These are phyloP conservation scores for Allomyces arbusculus DNA, from an alignment of 192 early-diverging fungal species.

Conservation along the genomic window DNA sequence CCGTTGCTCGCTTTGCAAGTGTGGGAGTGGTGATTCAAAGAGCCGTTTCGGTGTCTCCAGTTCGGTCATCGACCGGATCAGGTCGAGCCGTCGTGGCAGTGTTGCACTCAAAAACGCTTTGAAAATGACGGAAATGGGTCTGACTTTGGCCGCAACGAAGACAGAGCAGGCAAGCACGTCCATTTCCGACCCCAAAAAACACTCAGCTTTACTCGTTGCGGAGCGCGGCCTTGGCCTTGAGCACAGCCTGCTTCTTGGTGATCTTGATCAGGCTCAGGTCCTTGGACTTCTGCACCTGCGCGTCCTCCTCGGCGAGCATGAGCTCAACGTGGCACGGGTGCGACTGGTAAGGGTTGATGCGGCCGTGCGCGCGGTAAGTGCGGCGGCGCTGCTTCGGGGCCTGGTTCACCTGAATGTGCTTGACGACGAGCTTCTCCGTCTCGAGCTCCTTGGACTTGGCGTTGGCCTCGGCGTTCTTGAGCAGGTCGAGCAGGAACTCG, in stretches of 20 bases:
- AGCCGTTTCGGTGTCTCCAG: too few relatives aligned
- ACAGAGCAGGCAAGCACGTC: neutral
- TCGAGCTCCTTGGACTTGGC: conserved; percentile 88
- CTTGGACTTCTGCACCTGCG: conserved; percentile 56
- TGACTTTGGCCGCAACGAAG: neutral
- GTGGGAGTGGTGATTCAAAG: too few relatives aligned
- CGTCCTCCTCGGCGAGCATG: conserved; percentile 72
- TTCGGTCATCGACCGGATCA: too few relatives aligned
- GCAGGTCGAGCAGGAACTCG: conserved; percentile 78
- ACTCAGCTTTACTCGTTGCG: neutral
- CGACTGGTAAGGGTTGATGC: conserved; percentile 55
- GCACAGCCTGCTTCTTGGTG: neutral
- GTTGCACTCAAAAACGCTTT: too few relatives aligned
- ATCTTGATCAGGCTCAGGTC: conserved; percentile 16
- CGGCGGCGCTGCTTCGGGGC: conserved; percentile 92
- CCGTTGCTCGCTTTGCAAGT: too few relatives aligned
- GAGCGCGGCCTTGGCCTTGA: neutral
- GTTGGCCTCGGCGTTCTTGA: conserved; percentile 95
- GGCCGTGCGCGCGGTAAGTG: conserved; percentile 97
- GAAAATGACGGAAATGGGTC: too few relatives aligned
- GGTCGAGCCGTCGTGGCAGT: too few relatives aligned
- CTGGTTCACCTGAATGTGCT: conserved; percentile 95
- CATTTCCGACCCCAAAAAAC: neutral
- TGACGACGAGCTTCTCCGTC: conserved; percentile 68
- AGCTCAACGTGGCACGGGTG: conserved; percentile 94